Evolutionary conservation across 1,284 basidiomycete genomes (phyloP), one percentile per base, ranked within the genome.

Genomic region (Caloboletus firmus): DNA sequence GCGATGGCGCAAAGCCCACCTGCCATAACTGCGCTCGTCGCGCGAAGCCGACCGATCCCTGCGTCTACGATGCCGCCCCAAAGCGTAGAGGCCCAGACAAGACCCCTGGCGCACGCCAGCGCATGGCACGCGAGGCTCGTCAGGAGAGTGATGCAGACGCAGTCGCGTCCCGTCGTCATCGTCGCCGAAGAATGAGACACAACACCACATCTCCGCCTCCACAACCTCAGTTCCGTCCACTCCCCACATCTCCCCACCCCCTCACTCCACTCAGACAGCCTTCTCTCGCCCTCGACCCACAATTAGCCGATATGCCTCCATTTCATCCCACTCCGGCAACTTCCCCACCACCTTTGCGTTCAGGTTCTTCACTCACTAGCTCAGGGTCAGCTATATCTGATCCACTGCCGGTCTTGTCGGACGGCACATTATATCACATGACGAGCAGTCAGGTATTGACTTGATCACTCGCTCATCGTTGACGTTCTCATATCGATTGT

Each of bases 71-170:
- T 61, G 48, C 79, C 18, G 69, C 80, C 8, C 89, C 89, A 20
- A 89, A 85, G 61, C 83, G 89, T 40, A 79, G 89, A 43, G 89
- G 89, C 4, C 88, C 89, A 2, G 89, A 91, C 68, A 86, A 81
- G 68, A 77, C 75, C 0, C 88, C 87, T 26, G 88, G 89, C 15
- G 85, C 85, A 34, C 82, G 89, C 35, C 84, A 87, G 62, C 77
- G 84, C 44, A 71, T 76, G 62, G 71, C 74, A 4, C 70, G 74
- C 50, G 79, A 79, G 45, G 57, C 64, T 15, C 69, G 51, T 24
- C 49, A 55, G 26, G 64, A 58, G 59, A 68, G 52, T 10, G 70
- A 72, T 30, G 47, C 60, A 34, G 67, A 66, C 35, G 56, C 59
- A 40, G 35, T 30, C 31, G 56, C 62, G 22, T 59, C 67, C 22